phyloP scores from a whole-genome alignment of 768 basidiomycete species.

The Russula earlei region DNA sequence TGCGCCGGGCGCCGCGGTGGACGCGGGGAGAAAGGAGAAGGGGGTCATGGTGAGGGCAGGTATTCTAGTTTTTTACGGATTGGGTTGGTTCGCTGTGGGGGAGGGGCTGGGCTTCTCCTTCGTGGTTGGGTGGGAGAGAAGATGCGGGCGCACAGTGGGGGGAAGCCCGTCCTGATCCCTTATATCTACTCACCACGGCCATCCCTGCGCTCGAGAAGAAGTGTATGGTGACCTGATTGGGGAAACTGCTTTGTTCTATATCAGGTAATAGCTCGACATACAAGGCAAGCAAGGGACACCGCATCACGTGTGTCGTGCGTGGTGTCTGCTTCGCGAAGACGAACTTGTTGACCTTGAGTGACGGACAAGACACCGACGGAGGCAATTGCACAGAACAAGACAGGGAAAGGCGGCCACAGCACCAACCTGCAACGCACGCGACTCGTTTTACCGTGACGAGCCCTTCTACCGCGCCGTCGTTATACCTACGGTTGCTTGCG shows the following conservation, averaged over 20 bases:
- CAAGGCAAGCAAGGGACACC: neutral
- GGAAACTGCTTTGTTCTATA: slow-evolving; percentile 16
- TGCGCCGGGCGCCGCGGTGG: slow-evolving; percentile 9
- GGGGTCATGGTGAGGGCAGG: neutral
- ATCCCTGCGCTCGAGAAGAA: neutral
- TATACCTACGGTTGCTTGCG: neutral
- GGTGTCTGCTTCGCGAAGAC: too few relatives aligned
- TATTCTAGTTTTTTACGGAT: neutral
- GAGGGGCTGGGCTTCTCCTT: too few relatives aligned
- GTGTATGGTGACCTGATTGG: neutral
- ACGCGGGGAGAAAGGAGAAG: slow-evolving; percentile 2
- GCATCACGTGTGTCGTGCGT: neutral
- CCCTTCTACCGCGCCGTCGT: neutral
- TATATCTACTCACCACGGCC: neutral
- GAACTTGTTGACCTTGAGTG: too few relatives aligned
- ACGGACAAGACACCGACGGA: too few relatives aligned
- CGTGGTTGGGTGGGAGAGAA: neutral
- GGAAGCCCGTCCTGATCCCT: neutral
- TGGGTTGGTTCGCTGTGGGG: too few relatives aligned
- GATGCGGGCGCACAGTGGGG: neutral
- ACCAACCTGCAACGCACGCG: neutral
- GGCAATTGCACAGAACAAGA: neutral
- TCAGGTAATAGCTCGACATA: slow-evolving; percentile 2
- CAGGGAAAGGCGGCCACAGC: neutral
- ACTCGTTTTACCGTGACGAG: neutral